Base-by-base conservation (phyloP, 164 flowering plant species). In the Sextonia rubra region DNA sequence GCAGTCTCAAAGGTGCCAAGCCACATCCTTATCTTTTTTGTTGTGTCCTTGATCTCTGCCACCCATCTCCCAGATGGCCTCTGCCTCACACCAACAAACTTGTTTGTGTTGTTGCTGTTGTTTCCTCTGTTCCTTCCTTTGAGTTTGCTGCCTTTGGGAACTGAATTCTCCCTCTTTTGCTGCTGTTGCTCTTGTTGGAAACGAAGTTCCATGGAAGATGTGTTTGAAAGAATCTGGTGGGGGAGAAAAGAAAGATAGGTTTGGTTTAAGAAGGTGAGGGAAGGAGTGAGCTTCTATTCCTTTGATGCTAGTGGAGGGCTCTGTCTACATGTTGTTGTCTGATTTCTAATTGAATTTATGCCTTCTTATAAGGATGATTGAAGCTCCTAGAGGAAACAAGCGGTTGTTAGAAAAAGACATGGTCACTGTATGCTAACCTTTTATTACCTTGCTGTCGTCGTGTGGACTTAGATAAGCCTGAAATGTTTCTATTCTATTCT, bases 61-160 rank as follows among this genome's bases (percentile, higher is more conserved):
- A 91, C 91, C 97, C 97, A 91, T 85, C 88, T 87, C 58, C 93
- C 97, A 1, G 94, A 89, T 18, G 97, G 92, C 76, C 97, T 85
- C 74, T 89, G 94, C 68, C 94, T 80, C 32, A 91, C 97, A 0
- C 97, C 97, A 26, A 89, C 84, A 79, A 85, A 91, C 81, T 85
- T 89, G 81, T 75, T 85, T 30, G 37, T 77, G 12, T 22, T 68
- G 29, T 4, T 58, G 66, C 69, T 73, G 24, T 48, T 83, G 62
- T 66, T 69, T 74, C 76, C 77, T 48, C 82, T 85, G 61, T 66
- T 73, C 76, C 80, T 80, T 62, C 83, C 87, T 64, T 82, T 88
- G 78, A 85, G 78, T 69, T 82, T 88, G 73, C 68, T 78, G 18
- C 56, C 71, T 75, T 76, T 85, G 70, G 68, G 64, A 3, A 60